Evolutionary conservation across 148 eudicot species (phyloP).

Genomic region (Rhododendron mucronatum): DNA sequence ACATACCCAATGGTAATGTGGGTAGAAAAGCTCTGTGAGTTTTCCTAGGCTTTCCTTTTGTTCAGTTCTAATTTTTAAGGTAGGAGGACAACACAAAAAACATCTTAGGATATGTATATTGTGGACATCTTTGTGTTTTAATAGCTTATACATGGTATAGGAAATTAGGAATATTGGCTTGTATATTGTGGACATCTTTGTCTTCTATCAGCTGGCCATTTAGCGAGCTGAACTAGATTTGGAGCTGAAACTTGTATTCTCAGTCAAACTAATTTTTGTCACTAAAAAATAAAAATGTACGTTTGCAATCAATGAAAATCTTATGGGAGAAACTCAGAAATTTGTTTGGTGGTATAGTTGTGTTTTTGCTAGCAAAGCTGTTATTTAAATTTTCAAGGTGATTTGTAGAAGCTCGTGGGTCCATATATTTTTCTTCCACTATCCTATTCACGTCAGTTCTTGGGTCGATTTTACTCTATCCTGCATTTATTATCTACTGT

Average conservation of each 20-base stretch:
- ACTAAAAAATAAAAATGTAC: background rate
- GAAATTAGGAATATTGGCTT: background rate
- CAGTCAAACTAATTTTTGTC: background rate
- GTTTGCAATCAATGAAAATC: background rate
- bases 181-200: background rate
- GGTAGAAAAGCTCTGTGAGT: background rate
- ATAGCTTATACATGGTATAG: background rate
- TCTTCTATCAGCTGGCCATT: background rate
- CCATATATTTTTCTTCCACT: background rate
- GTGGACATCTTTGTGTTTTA: background rate
- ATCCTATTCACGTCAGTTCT: background rate
- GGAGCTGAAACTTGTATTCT: background rate
- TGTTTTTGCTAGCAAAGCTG: background rate
- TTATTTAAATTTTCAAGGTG: conserved; percentile 1
- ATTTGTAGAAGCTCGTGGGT: background rate
- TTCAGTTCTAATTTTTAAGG: background rate
- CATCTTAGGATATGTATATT: background rate
- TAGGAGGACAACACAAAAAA: background rate
- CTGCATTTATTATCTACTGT: background rate
- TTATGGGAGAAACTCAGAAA: background rate
- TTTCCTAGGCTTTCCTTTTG: background rate
- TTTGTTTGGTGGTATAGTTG: background rate
- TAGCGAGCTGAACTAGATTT: background rate
- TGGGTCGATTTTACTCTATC: background rate
- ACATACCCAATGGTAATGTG: background rate